phyloP scores from a whole-genome alignment of 2,329 filamentous ascomycete species.

The Beauveria rudraprayagi region DNA sequence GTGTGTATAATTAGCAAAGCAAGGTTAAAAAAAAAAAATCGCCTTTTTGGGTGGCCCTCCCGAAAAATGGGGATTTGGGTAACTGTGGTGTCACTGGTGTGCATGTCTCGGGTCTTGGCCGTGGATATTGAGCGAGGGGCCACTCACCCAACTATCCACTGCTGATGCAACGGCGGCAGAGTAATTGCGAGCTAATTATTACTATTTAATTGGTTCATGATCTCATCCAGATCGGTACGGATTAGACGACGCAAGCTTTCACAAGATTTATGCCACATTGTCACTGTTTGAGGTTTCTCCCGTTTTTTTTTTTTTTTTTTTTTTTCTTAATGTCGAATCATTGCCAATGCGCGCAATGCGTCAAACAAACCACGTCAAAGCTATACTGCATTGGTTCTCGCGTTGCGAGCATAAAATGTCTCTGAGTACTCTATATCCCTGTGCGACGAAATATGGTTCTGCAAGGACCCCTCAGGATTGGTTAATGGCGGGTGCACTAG shows the following conservation, averaged over 20 bases:
- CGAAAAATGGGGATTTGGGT: conserved; percentile 5
- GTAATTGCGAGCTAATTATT: background rate
- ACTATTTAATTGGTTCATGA: background rate
- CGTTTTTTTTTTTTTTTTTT: too few relatives aligned
- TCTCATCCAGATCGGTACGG: background rate
- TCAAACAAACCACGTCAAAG: background rate
- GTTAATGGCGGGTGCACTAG: background rate
- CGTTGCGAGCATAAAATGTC: background rate
- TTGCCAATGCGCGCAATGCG: background rate
- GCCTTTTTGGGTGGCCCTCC: background rate
- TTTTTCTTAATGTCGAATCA: too few relatives aligned
- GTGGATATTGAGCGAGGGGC: background rate
- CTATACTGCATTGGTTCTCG: background rate
- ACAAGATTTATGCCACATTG: background rate
- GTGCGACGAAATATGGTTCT: background rate
- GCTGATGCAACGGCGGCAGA: conserved; percentile 4
- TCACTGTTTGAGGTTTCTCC: background rate
- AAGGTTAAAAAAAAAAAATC: background rate
- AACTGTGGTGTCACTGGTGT: background rate
- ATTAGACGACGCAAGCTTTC: background rate
- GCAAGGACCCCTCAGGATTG: background rate
- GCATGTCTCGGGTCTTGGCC: conserved; percentile 9
- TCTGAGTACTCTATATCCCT: background rate
- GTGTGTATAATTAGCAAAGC: conserved; percentile 9
- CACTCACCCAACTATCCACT: background rate